Evolutionary conservation across 371 early-diverging fungal species (phyloP).

Genomic region (Conidiobolus coronatus): DNA sequence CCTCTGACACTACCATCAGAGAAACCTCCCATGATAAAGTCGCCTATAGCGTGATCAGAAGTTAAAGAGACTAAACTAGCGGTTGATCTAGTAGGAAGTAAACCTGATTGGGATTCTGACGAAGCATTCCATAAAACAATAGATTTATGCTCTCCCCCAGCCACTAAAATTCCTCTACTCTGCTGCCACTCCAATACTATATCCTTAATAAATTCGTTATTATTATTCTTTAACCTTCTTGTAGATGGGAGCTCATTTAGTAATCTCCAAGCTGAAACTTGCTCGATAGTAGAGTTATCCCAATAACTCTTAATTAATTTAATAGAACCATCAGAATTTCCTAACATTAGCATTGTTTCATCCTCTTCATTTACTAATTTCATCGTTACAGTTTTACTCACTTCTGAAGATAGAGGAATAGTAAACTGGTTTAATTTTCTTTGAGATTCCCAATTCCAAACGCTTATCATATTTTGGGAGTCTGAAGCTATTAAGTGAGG

Average conservation of each 20-base stretch:
- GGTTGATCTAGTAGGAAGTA: slow-evolving; percentile 41
- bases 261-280: slow-evolving; percentile 34
- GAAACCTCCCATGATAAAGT: slow-evolving; percentile 52
- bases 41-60: slow-evolving; percentile 35
- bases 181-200: slow-evolving; percentile 65
- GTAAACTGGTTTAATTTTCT: slow-evolving; percentile 33
- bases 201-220: slow-evolving; percentile 19
- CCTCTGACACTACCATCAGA: slow-evolving; percentile 59
- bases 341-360: slow-evolving; percentile 51
- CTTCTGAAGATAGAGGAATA: slow-evolving; percentile 40
- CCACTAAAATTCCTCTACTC: slow-evolving; percentile 32
- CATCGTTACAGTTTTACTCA: slow-evolving; percentile 34
- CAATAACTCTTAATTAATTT: slow-evolving; percentile 35
- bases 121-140: slow-evolving; percentile 72
- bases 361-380: slow-evolving; percentile 82
- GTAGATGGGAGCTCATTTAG: slow-evolving; percentile 37
- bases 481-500: slow-evolving; percentile 49
- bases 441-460: slow-evolving; percentile 53
- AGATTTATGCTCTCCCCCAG: slow-evolving; percentile 42
- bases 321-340: slow-evolving; percentile 61
- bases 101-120: slow-evolving; percentile 41
- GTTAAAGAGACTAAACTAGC: slow-evolving; percentile 43
- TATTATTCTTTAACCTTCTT: slow-evolving; percentile 36
- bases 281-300: slow-evolving; percentile 20
- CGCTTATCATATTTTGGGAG: slow-evolving; percentile 31